Base-by-base conservation (phyloP, 139 green algal genomes). In the Bryopsis sp. region DNA sequence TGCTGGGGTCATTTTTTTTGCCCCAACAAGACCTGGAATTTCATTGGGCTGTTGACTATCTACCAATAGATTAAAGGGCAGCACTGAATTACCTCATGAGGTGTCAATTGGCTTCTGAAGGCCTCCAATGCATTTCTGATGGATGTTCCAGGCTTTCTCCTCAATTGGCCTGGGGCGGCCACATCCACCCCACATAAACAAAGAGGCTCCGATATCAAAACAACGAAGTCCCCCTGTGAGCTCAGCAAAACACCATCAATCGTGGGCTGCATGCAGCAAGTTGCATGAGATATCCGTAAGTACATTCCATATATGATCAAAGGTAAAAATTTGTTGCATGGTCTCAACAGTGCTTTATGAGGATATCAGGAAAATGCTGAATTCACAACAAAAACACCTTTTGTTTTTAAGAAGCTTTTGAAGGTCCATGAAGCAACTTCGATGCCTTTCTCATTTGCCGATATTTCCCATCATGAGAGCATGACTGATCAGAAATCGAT, bases 161-260 rank as follows among this genome's bases (percentile, higher is more conserved):
- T 73, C 22, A 79, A 8, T 48, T 84, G 72, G 33, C 80, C 74
- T 11, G 89, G 89, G 5, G 86, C 83, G 34, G 84, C 81, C 15
- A 95, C 84, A 73, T 95, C 89, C 15, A 90, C 82, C 15, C 89
- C 89, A 67, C 77, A 82, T 0, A 95, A 37, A 63, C 78, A 87
- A 3, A 85, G 6, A 24, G 79, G 74, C 61, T 95, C 89, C 1
- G 71, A 74, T 1, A 82, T 88, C 26, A 95, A 73, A 15, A 88
- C 81, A 2, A 95, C 88, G 65, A 82, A 94, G 61, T 90, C 72
- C 0, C 88, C 88, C 74, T 88, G 64, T 37, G 76, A 15, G 28
- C 48, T 36, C 43, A 5, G 24, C 22, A 8, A 2, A 54, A 57
- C n/a, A 7, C 43, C 39, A 58, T 54, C 43, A 54, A 26, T 54